Conservation (phyloP, 129 eudicot genomes). For the Saussurea involucrata region DNA sequence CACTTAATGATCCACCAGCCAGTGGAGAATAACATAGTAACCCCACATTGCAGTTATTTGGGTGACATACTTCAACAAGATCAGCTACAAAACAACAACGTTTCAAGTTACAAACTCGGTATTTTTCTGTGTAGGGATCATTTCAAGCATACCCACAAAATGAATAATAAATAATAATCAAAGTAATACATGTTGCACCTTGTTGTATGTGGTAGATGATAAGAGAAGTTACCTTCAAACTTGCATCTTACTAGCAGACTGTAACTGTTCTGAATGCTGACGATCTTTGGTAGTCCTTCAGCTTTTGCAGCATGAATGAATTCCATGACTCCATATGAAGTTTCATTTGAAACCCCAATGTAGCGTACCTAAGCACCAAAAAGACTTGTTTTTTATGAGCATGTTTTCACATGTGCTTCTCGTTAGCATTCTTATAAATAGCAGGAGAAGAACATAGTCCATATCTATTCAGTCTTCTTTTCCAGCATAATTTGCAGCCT, state of each 20-base stretch:
- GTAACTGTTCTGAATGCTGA: constrained; percentile 92
- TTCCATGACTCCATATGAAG: constrained; percentile 97
- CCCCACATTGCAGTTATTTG: constrained; percentile 82
- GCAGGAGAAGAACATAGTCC: background rate
- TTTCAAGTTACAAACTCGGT: background rate
- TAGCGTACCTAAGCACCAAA: constrained; percentile 64
- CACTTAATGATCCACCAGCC: constrained; percentile 81
- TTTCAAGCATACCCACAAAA: background rate
- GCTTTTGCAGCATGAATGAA: constrained; percentile 84
- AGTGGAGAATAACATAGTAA: constrained; percentile 92
- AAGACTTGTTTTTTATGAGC: background rate
- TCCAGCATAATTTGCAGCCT: background rate
- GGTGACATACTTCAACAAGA: constrained; percentile 97
- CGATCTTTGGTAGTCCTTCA: constrained; percentile 81
- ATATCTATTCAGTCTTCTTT: background rate
- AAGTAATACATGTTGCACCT: background rate
- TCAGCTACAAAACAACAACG: constrained; percentile 51
- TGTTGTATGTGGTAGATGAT: background rate
- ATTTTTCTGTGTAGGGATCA: background rate
- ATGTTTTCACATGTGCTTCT: background rate
- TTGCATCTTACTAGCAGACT: constrained; percentile 74
- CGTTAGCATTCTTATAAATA: background rate
- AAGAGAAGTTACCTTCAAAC: constrained; percentile 59
- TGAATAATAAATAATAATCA: background rate
- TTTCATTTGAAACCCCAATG: constrained; percentile 95